phyloP scores from a whole-genome alignment of 2,329 filamentous ascomycete species.

The Scedosporium minutisporum region DNA sequence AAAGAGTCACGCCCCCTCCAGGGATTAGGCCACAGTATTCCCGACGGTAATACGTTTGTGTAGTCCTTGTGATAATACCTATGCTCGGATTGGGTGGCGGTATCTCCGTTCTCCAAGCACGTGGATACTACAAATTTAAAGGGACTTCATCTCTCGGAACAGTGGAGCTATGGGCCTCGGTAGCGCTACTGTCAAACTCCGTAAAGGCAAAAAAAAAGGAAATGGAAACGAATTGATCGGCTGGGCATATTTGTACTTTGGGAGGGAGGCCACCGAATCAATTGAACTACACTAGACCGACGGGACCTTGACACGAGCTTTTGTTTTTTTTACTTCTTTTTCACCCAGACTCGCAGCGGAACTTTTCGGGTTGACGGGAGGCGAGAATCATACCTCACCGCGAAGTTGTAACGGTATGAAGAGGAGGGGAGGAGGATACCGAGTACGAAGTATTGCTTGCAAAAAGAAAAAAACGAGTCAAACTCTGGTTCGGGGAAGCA shows the following conservation, averaged over 20 bases:
- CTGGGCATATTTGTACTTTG: neutral
- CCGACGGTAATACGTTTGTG: neutral
- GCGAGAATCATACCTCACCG: neutral
- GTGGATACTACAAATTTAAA: constrained; percentile 1
- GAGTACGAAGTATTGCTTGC: neutral
- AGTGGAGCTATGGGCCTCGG: neutral
- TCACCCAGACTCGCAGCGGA: neutral
- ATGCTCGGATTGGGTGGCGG: constrained; percentile 2
- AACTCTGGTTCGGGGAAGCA: neutral
- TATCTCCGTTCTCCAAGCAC: constrained; percentile 6
- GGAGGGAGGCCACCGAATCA: neutral
- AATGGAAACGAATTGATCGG: neutral
- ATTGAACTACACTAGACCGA: neutral
- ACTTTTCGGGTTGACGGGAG: neutral
- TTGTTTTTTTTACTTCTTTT: neutral
- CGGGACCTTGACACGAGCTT: neutral
- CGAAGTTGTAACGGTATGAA: neutral
- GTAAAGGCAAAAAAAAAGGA: neutral
- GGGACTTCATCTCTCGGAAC: neutral
- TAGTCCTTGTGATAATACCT: constrained; percentile 3
- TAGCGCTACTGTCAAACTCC: neutral
- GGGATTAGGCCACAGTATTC: neutral
- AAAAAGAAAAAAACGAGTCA: too few relatives aligned
- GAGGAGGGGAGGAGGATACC: neutral
- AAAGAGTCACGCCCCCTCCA: constrained; percentile 2